phyloP scores from a whole-genome alignment of 208 protist genomes.

The Wallacemonas sp. region DNA sequence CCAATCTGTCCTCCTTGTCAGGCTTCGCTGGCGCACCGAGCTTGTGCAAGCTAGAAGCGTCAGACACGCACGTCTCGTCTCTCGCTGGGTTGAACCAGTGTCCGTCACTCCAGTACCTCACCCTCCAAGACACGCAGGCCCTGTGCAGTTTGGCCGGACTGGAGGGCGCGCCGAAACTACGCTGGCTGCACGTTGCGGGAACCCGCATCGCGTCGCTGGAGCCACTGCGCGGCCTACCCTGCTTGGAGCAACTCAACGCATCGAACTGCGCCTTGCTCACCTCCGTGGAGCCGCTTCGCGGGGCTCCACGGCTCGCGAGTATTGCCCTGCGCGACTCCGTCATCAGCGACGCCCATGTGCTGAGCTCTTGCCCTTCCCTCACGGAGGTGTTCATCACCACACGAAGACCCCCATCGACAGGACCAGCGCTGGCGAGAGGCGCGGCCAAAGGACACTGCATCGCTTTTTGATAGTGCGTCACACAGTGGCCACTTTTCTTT shows the following conservation, averaged over 20 bases:
- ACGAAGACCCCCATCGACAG: too few species aligned
- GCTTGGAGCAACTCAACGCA: conserved; percentile 2
- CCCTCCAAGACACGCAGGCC: background rate
- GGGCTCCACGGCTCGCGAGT: background rate
- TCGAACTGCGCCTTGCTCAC: background rate
- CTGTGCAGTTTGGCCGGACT: background rate
- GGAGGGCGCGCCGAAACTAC: background rate
- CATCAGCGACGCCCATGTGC: background rate
- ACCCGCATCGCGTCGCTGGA: background rate
- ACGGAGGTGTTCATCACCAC: background rate
- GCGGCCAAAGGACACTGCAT: background rate
- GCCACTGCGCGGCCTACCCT: background rate
- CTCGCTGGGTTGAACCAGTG: background rate
- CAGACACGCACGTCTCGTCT: background rate
- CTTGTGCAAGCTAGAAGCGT: background rate
- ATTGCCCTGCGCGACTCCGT: background rate
- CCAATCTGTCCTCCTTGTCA: background rate
- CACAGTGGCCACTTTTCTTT: background rate
- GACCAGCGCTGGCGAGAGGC: too few species aligned
- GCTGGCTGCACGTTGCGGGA: background rate
- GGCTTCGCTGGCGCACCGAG: conserved; percentile 1
- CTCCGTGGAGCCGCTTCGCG: conserved; percentile 5
- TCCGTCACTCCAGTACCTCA: background rate
- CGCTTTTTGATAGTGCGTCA: background rate
- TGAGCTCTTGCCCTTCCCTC: background rate